Conservation (phyloP, 192 early-diverging fungal genomes). For the Coemansia sp. region DNA sequence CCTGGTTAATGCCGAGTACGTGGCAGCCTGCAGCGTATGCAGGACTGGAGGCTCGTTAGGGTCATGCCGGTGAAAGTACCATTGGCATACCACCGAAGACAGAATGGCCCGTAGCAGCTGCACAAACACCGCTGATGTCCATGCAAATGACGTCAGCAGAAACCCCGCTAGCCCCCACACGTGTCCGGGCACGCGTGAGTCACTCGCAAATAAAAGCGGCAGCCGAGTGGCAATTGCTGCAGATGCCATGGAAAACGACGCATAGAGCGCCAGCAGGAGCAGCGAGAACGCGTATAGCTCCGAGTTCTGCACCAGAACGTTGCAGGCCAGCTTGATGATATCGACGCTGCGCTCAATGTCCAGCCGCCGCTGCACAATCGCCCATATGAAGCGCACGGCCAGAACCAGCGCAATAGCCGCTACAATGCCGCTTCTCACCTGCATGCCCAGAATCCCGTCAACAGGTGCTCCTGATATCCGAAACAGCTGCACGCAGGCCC, state of each 20-base stretch:
- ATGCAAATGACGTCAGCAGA: slow-evolving; percentile 33
- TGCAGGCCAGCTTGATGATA: slow-evolving; percentile 33
- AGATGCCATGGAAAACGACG: slow-evolving; percentile 23
- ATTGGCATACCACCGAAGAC: slow-evolving; percentile 45
- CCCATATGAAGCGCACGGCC: slow-evolving; percentile 39
- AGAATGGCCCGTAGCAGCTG: slow-evolving; percentile 37
- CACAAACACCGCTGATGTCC: slow-evolving; percentile 46
- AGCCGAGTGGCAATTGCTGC: slow-evolving; percentile 41
- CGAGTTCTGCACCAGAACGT: slow-evolving; percentile 31
- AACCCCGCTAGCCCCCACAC: slow-evolving; percentile 26
- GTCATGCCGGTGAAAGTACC: slow-evolving; percentile 52
- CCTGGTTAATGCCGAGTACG: slow-evolving; percentile 32
- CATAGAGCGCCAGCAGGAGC: slow-evolving; percentile 41
- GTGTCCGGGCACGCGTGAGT: not conserved
- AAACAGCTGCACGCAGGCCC: slow-evolving; percentile 36
- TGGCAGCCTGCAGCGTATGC: slow-evolving; percentile 45
- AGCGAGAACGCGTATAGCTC: slow-evolving; percentile 48
- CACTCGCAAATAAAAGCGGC: slow-evolving; percentile 9
- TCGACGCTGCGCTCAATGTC: slow-evolving; percentile 50
- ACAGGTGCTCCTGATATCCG: slow-evolving; percentile 19
- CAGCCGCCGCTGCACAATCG: slow-evolving; percentile 22
- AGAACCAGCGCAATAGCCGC: slow-evolving; percentile 28
- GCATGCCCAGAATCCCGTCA: slow-evolving; percentile 32
- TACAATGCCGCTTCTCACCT: slow-evolving; percentile 33
- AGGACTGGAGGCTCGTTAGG: slow-evolving; percentile 38